Base-by-base conservation (phyloP, 257 asterid genomes). In the Voacanga thouarsii region DNA sequence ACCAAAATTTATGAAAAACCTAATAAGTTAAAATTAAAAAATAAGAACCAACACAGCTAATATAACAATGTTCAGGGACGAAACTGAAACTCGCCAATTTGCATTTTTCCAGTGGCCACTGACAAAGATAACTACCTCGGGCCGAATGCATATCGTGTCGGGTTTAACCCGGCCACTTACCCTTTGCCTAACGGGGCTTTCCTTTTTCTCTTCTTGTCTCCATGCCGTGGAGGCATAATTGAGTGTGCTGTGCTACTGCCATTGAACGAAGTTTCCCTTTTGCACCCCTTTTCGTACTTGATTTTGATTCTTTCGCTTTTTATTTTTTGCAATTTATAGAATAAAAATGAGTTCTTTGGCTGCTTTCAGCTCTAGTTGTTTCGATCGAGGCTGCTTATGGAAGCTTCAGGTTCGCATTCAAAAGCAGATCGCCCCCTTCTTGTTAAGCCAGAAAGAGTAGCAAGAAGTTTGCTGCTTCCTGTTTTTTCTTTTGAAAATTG, bases 331-430 rank as follows among this genome's bases (percentile, higher is more conserved):
- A 63, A 19, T 71, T 37, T 5, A 45, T 3, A 39, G 66, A 19
- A 33, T 49, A 44, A 30, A 65, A 78, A 86, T 86, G 89, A 66
- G 79, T 76, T 81, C 83, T 45, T 74, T 86, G 74, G 79, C 81
- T 68, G 77, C 84, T 55, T 51, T 81, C 39, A 76, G 75, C 67
- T 76, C 84, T 24, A 76, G 28, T 63, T 75, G 56, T 72, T 84
- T 79, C 79, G 79, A 71, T 79, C 77, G 79, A 30, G 75, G 73
- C 23, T 73, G 59, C 74, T 43, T 70, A 47, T 73, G 68, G 65
- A 85, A 80, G 61, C 79, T 75, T 44, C 84, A 80, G 86, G 88
- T 85, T 56, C 43, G 61, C 28, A 75, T 60, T 74, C 70, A 64
- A 64, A 64, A 30, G 23, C 7, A 14, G 8, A 63, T 12, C 5